Evolutionary conservation across 306 rosid species (phyloP).

Genomic region (Cyclanthera cordifolia): DNA sequence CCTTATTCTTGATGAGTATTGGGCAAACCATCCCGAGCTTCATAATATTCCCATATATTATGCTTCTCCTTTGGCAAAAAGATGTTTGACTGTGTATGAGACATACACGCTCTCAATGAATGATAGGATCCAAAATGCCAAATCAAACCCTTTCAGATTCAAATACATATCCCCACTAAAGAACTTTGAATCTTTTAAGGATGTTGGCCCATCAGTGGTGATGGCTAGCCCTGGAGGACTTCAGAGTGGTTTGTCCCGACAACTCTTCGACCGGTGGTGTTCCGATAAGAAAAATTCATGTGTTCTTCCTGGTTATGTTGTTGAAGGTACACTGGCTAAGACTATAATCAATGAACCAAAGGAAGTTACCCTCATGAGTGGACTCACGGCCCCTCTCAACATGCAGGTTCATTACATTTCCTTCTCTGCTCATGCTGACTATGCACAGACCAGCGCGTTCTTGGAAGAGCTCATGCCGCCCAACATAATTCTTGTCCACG

Average conservation of each 20-base stretch:
- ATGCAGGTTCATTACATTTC: slow-evolving; percentile 94
- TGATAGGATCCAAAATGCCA: slow-evolving; percentile 83
- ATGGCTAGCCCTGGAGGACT: slow-evolving; percentile 97
- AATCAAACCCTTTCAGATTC: slow-evolving; percentile 78
- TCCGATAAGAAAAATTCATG: slow-evolving; percentile 81
- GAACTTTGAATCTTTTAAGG: slow-evolving; percentile 74
- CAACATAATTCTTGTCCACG: slow-evolving; percentile 89
- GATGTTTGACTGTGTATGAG: slow-evolving; percentile 82
- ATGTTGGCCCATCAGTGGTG: slow-evolving; percentile 79
- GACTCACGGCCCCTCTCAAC: slow-evolving; percentile 74
- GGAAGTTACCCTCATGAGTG: slow-evolving; percentile 88
- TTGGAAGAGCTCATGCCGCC: slow-evolving; percentile 88
- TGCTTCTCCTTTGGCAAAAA: slow-evolving; percentile 95
- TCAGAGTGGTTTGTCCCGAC: slow-evolving; percentile 85
- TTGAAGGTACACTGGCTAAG: slow-evolving; percentile 16
- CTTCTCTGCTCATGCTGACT: slow-evolving; percentile 93
- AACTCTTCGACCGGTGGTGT: slow-evolving; percentile 89
- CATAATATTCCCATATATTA: slow-evolving; percentile 79
- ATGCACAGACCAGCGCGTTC: slow-evolving; percentile 85
- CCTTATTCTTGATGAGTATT: slow-evolving; percentile 83
- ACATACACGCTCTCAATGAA: slow-evolving; percentile 95
- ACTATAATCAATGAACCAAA: slow-evolving; percentile 51
- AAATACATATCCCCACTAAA: slow-evolving; percentile 70
- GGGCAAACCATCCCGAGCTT: slow-evolving; percentile 91
- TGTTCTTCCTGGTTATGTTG: slow-evolving; percentile 72